These are phyloP conservation scores for Fusarium euwallaceae DNA, from an alignment of 2,329 filamentous ascomycete species.

Conservation along the genomic window DNA sequence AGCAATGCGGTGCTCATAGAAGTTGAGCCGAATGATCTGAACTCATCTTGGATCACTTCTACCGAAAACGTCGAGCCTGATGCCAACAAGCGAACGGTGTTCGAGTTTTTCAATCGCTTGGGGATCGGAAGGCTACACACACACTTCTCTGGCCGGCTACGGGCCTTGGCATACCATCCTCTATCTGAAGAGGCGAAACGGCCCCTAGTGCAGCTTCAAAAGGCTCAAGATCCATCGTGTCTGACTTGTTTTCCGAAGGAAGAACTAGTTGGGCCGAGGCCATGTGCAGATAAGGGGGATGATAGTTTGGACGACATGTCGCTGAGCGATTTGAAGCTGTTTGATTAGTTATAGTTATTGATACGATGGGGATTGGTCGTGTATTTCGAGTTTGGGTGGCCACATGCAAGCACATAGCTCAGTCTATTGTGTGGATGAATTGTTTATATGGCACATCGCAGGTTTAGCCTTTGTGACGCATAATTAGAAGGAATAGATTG, in stretches of 20 bases:
- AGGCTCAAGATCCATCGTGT: not conserved
- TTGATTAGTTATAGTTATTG: not conserved
- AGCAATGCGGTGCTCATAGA: not conserved
- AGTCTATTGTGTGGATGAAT: no score
- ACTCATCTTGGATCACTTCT: not conserved
- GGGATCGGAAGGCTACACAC: not conserved
- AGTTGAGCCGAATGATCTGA: not conserved
- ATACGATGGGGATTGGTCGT: not conserved
- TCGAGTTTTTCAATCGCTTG: not conserved
- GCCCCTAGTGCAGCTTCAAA: not conserved
- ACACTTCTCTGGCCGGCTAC: not conserved
- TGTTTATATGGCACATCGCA: no score
- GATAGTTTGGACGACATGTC: not conserved
- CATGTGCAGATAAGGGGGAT: not conserved
- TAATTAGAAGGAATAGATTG: no score
- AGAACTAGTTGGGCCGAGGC: not conserved
- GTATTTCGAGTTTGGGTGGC: no score
- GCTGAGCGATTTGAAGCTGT: not conserved
- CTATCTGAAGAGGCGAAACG: not conserved
- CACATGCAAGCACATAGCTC: no score
- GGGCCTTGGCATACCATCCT: not conserved
- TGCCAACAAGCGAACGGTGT: not conserved
- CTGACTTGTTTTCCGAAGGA: not conserved
- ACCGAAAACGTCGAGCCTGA: not conserved
- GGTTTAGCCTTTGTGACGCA: no score